Evolutionary conservation across 176 grass and related monocot genomes (phyloP), one percentile per base, ranked within the genome.

Genomic region (Oropetium thomaeum): DNA sequence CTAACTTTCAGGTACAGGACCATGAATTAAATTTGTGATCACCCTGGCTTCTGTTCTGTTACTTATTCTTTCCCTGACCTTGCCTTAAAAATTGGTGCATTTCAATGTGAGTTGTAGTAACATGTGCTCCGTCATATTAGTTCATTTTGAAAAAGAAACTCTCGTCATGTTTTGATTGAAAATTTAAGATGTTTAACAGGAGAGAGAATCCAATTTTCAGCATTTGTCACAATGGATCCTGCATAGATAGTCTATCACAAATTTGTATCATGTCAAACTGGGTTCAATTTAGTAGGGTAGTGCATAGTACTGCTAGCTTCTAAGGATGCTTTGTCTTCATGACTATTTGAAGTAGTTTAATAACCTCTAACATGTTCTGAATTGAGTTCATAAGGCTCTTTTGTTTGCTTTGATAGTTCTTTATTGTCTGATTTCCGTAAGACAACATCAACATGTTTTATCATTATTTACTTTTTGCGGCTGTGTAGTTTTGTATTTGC

Each of bases 1-100:
- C 89, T 30, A 79, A 81, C 47, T 96, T 89, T 69, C 89, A 96
- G 89, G 92, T 96, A 71, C 73, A 52, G 79, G 20, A 47, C 17
- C 43, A 45, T 57, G 73, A 19, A 58, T 45, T 76, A 7, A 1
- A 17, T 31, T 1, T 59, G 14, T 79, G 5, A 66, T 71, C n/a
- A 30, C 27, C 27, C 30, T 30, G 57, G 10, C 6, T 1, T 51
- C 0, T 19, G 7, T 74, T 59, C 7, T 30, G 10, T 16, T 5
- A 16, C 3, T 15, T 45, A 17, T 45, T 45, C 19, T 11, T 63
- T 31, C 12, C 23, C 23, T n/a, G n/a, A n/a, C n/a, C n/a, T n/a
- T n/a, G n/a, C n/a, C n/a, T n/a, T n/a, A 40, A 41, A 10, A 15
- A 11, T 66, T 26, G 5, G 40, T 69, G 25, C n/a, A 26, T 26